Evolutionary conservation across 345 rosid genomes (phyloP).

Genomic region (Pistacia atlantica): DNA sequence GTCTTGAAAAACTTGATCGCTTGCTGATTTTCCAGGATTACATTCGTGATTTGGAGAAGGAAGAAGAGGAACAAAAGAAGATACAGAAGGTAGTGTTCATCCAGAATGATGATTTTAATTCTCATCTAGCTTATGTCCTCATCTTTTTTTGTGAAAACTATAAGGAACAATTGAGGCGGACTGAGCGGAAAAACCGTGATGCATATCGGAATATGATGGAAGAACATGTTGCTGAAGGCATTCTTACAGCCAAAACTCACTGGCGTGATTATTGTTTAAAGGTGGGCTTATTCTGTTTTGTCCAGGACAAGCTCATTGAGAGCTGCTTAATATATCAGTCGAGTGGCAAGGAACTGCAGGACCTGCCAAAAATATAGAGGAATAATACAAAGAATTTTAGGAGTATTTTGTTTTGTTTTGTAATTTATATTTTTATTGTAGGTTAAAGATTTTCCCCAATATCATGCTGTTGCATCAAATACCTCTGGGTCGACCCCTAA

Average conservation of each 20-base stretch:
- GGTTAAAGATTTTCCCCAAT: slow-evolving; percentile 83
- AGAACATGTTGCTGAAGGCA: slow-evolving; percentile 72
- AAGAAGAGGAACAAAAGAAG: slow-evolving; percentile 90
- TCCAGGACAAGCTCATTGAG: not conserved
- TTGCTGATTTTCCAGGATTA: slow-evolving; percentile 87
- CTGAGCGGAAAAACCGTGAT: slow-evolving; percentile 95
- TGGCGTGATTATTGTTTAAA: slow-evolving; percentile 88
- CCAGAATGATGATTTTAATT: slow-evolving; percentile 17
- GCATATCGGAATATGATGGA: slow-evolving; percentile 76
- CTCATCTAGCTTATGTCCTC: not conserved
- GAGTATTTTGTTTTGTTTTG: slow-evolving; percentile 6
- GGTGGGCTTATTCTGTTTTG: slow-evolving; percentile 45
- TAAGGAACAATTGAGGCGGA: slow-evolving; percentile 84
- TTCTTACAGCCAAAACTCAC: slow-evolving; percentile 79
- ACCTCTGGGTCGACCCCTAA: slow-evolving; percentile 88
- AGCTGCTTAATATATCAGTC: not conserved
- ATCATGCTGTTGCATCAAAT: slow-evolving; percentile 88
- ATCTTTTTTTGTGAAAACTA: slow-evolving; percentile 24
- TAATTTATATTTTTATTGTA: slow-evolving; percentile 27
- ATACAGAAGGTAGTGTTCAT: slow-evolving; percentile 68
- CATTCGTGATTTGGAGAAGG: slow-evolving; percentile 82
- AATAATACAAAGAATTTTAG: not conserved
- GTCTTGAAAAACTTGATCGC: slow-evolving; percentile 91
- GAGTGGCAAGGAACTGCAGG: not conserved
- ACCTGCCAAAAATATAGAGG: not conserved